Evolutionary conservation across 2,329 filamentous ascomycete species (phyloP).

Genomic region (Teratosphaeriaceae sp.): DNA sequence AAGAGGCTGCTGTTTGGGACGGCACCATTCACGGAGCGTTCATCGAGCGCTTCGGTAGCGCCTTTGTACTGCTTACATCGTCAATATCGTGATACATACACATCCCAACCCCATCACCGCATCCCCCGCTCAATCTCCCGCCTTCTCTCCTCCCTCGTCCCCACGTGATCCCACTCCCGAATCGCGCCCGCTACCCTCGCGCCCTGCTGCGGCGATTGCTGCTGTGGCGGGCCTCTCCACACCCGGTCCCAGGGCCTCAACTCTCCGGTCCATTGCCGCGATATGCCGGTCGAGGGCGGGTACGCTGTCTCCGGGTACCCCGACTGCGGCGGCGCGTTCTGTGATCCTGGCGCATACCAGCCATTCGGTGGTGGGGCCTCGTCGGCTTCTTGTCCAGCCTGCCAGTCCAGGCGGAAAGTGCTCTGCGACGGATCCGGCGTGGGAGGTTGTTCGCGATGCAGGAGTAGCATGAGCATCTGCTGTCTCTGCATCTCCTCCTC

Average conservation of each 20-base stretch:
- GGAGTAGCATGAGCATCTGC: conserved; percentile 44
- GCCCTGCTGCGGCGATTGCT: conserved; percentile 23
- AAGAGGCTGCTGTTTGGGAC: too few relatives aligned
- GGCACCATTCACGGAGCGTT: too few relatives aligned
- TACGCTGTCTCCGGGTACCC: conserved; percentile 7
- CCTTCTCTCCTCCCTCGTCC: conserved; percentile 23
- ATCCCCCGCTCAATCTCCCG: conserved; percentile 32
- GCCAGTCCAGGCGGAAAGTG: conserved; percentile 39
- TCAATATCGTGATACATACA: conserved; percentile 5
- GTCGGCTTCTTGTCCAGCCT: conserved; percentile 21
- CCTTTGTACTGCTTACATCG: too few relatives aligned
- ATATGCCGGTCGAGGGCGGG: conserved; percentile 11
- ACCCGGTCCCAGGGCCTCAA: conserved; percentile 28
- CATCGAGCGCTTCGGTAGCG: too few relatives aligned
- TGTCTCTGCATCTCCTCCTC: conserved; percentile 46
- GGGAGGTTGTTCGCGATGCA: conserved; percentile 22
- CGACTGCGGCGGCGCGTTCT: conserved; percentile 10
- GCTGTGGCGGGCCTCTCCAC: conserved; percentile 19
- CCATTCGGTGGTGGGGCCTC: conserved; percentile 17
- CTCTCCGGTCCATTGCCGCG: conserved; percentile 16
- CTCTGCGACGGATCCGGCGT: conserved; percentile 29
- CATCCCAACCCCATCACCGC: not conserved
- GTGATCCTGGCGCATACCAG: conserved; percentile 20
- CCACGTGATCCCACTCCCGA: conserved; percentile 3
- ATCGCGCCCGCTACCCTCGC: conserved; percentile 7